These are phyloP conservation scores for Incumbomyces lentus DNA, from an alignment of 2,329 filamentous ascomycete genomes.

Conservation along the genomic window DNA sequence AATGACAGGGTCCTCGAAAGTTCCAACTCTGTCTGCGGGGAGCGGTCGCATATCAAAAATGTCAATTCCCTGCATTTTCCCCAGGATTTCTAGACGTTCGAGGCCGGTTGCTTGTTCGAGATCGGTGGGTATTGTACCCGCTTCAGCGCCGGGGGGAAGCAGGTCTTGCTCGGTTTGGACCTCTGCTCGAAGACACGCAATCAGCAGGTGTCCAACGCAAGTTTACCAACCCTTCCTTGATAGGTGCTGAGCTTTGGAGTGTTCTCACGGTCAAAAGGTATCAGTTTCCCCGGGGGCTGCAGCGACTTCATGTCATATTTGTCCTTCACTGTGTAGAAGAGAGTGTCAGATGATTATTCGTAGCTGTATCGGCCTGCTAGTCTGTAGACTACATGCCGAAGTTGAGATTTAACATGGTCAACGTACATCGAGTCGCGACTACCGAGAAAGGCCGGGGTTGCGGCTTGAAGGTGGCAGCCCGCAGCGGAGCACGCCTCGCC, in stretches of 20 bases:
- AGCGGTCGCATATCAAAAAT: slow-evolving; percentile 97
- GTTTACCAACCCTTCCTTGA: slow-evolving; percentile 6
- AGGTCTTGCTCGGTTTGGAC: slow-evolving; percentile 76
- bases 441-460: slow-evolving; percentile 33
- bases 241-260: slow-evolving; percentile 11
- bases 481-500: slow-evolving; percentile 33
- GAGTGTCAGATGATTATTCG: slow-evolving; percentile 1
- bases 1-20: slow-evolving; percentile 76
- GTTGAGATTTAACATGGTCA: slow-evolving; percentile 13
- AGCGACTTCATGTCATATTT: slow-evolving; percentile 32
- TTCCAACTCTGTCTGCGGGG: slow-evolving; percentile 80
- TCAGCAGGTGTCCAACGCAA: background rate
- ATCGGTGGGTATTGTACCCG: slow-evolving; percentile 83
- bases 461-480: slow-evolving; percentile 26
- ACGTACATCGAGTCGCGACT: slow-evolving; percentile 37
- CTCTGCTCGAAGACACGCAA: slow-evolving; percentile 46
- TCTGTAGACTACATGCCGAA: slow-evolving; percentile 1
- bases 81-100: slow-evolving; percentile 95
- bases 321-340: background rate
- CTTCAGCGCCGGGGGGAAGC: slow-evolving; percentile 65
- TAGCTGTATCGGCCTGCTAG: too few relatives aligned
- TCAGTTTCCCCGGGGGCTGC: slow-evolving; percentile 31
- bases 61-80: slow-evolving; percentile 98
- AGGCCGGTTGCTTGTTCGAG: slow-evolving; percentile 93
- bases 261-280: slow-evolving; percentile 35